Evolutionary conservation across 371 early-diverging fungal species (phyloP).

Genomic region (Syncephalastrum racemosum): DNA sequence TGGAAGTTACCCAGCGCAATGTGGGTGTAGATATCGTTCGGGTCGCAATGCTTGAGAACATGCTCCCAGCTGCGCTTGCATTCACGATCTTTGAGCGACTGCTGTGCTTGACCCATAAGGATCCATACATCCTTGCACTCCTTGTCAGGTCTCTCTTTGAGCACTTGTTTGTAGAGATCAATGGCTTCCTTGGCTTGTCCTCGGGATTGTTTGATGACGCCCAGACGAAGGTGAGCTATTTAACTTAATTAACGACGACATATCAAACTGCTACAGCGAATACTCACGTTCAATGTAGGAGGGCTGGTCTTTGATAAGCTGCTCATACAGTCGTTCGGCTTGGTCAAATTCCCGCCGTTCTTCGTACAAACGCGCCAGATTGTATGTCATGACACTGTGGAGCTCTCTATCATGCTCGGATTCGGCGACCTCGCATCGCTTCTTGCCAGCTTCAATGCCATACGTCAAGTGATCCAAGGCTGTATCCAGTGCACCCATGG

Average conservation of each 20-base stretch:
- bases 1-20: constrained; percentile 83
- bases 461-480: constrained; percentile 29
- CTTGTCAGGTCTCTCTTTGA: constrained; percentile 62
- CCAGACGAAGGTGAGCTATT: constrained; percentile 75
- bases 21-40: constrained; percentile 79
- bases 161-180: constrained; percentile 62
- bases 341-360: constrained; percentile 52
- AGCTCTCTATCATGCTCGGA: constrained; percentile 23
- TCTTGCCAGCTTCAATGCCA: too few relatives aligned
- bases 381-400: constrained; percentile 70
- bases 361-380: constrained; percentile 82
- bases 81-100: constrained; percentile 55
- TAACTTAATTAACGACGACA: neutral
- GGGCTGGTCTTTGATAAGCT: constrained; percentile 66
- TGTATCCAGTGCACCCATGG: constrained; percentile 21
- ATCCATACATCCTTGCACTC: constrained; percentile 71
- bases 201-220: constrained; percentile 56
- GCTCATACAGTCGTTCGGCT: constrained; percentile 68
- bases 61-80: constrained; percentile 75
- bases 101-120: constrained; percentile 70
- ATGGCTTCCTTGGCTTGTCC: constrained; percentile 62
- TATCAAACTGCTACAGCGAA: neutral
- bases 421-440: neutral
- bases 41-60: constrained; percentile 75
- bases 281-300: constrained; percentile 65